Conservation (phyloP, 768 basidiomycete species). For the Pulveroboletus ravenelii region DNA sequence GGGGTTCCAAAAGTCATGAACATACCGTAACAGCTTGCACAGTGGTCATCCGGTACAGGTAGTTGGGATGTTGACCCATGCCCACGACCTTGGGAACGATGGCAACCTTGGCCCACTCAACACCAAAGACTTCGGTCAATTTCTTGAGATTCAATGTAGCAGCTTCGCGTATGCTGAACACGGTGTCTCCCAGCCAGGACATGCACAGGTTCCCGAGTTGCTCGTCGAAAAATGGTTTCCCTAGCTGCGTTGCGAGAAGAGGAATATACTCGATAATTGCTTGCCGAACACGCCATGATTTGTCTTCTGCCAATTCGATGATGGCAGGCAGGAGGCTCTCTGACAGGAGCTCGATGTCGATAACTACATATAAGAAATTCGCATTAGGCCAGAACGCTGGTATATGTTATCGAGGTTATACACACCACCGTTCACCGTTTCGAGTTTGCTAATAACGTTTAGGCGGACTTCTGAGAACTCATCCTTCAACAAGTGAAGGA, state of each 20-base stretch:
- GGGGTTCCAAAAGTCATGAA: conserved; percentile 1
- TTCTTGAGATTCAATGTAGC: conserved; percentile 96
- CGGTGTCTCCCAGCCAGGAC: conserved; percentile 98
- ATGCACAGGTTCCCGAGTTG: conserved; percentile 95
- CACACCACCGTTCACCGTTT: conserved; percentile 88
- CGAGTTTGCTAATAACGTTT: conserved; percentile 98
- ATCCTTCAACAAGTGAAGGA: conserved; percentile 94
- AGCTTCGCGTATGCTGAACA: conserved; percentile 98
- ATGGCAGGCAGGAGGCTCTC: conserved; percentile 97
- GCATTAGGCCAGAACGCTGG: conserved; percentile 7
- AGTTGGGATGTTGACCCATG: conserved; percentile 96
- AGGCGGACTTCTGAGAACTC: conserved; percentile 97
- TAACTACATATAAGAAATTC: conserved; percentile 51
- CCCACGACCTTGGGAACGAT: conserved; percentile 97
- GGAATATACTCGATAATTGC: conserved; percentile 99
- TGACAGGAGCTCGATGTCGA: conserved; percentile 91
- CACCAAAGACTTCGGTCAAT: conserved; percentile 96
- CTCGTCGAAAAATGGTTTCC: conserved; percentile 96
- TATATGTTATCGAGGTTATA: conserved; percentile 4
- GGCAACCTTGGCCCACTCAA: conserved; percentile 90
- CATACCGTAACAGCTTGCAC: conserved; percentile 95
- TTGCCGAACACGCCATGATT: conserved; percentile 98
- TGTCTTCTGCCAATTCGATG: conserved; percentile 96
- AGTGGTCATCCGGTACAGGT: conserved; percentile 97
- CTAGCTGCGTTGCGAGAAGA: conserved; percentile 96